Evolutionary conservation across 2,329 filamentous ascomycete species (phyloP).

Genomic region (Didymosphaeria variabile): DNA sequence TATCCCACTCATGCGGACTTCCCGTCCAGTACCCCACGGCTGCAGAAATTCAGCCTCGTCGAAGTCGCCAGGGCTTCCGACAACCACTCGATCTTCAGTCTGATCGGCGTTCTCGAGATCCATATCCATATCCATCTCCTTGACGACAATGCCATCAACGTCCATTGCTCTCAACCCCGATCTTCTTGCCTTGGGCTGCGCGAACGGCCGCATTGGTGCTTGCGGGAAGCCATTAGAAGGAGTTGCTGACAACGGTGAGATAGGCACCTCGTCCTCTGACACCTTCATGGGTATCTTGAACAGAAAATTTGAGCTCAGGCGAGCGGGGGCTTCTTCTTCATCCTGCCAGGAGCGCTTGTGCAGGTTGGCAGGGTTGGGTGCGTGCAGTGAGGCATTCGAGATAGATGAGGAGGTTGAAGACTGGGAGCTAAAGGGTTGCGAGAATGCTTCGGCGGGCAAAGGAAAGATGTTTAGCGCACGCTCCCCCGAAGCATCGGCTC

Average conservation of each 20-base stretch:
- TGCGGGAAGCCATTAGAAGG: conserved; percentile 32
- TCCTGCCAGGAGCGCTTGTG: conserved; percentile 56
- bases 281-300: conserved; percentile 32
- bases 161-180: conserved; percentile 23
- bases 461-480: conserved; percentile 39
- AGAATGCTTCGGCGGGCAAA: conserved; percentile 45
- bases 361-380: conserved; percentile 36
- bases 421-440: conserved; percentile 45
- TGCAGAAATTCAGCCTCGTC: conserved; percentile 71
- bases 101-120: conserved; percentile 44
- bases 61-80: conserved; percentile 64
- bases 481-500: conserved; percentile 49
- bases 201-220: conserved; percentile 36
- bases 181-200: conserved; percentile 40
- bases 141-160: conserved; percentile 22
- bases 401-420: conserved; percentile 39
- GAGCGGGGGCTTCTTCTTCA: conserved; percentile 37
- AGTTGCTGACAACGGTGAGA: conserved; percentile 45
- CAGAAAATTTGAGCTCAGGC: conserved; percentile 39
- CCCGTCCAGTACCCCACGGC: conserved; percentile 36
- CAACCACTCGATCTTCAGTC: conserved; percentile 46
- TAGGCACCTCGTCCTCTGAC: conserved; percentile 45
- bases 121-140: conserved; percentile 40
- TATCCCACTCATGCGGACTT: conserved; percentile 47
- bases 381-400: conserved; percentile 35